Percentiles rank a stretch among this genome's conserved stretches.
These are phyloP conservation scores for Bipolaris zeicola DNA, from an alignment of 2,329 filamentous ascomycete species.

Conservation along the genomic window DNA sequence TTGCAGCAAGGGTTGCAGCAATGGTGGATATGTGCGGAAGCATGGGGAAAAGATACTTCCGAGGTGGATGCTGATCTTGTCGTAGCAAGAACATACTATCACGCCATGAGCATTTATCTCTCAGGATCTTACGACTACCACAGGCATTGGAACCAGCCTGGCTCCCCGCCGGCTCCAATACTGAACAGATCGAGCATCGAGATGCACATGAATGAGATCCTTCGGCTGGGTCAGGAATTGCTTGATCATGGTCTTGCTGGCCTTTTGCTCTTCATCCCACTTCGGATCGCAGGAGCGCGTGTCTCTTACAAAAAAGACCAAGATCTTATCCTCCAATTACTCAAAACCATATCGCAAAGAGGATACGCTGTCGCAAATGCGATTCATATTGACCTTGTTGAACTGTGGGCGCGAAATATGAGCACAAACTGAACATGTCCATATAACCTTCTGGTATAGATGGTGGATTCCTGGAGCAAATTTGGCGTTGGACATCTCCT, in stretches of 20 bases:
- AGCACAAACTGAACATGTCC: not conserved
- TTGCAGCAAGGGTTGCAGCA: slow-evolving; percentile 21
- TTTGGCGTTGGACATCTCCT: no score
- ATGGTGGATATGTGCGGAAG: slow-evolving; percentile 21
- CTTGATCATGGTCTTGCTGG: slow-evolving; percentile 26
- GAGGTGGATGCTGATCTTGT: slow-evolving; percentile 20
- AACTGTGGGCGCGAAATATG: slow-evolving; percentile 16
- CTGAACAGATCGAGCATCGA: slow-evolving; percentile 18
- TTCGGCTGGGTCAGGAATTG: slow-evolving; percentile 22
- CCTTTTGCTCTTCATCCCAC: slow-evolving; percentile 32
- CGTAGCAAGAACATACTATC: slow-evolving; percentile 26
- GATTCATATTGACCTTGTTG: slow-evolving; percentile 19
- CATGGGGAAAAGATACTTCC: slow-evolving; percentile 15
- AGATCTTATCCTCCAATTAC: slow-evolving; percentile 17
- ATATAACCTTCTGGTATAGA: not conserved
- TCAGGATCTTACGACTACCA: slow-evolving; percentile 38
- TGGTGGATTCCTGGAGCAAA: not conserved
- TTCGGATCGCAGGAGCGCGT: slow-evolving; percentile 36
- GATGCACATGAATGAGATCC: slow-evolving; percentile 27
- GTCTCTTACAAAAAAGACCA: slow-evolving; percentile 12
- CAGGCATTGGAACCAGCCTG: slow-evolving; percentile 19
- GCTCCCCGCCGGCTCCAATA: slow-evolving; percentile 19
- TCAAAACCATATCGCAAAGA: slow-evolving; percentile 15
- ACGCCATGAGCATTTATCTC: slow-evolving; percentile 37
- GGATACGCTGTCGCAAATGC: slow-evolving; percentile 29